Base-by-base conservation (phyloP, 2,329 filamentous ascomycete species). In the Colletotrichum truncatum region DNA sequence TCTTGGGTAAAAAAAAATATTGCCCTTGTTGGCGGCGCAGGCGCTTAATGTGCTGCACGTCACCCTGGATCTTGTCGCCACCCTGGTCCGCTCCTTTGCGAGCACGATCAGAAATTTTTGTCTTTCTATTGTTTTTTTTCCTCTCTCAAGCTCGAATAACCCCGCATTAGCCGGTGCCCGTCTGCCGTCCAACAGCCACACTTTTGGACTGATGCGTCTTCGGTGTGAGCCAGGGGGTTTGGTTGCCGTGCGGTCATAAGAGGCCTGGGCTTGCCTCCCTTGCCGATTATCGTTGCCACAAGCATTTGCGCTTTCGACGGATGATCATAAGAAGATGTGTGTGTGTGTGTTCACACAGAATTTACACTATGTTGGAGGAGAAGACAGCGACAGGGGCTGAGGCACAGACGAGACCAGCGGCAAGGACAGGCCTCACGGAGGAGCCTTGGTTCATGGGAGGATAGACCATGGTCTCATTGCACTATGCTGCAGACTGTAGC, bases 41-140 rank as follows among this genome's bases (percentile, higher is more conserved):
- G 62, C 62, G 49, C 62, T 61, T 65, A 59, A 26, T 39, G 34
- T 36, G 49, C 62, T 65, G 62, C 62, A 65, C 62, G 62, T 65
- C 62, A 65, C 62, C 36, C 25, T 46, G 51, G 63, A 52, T 38
- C 57, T 56, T 51, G 46, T 64, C 28, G 54, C 46, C 60, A 64
- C 60, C 53, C 60, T 45, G n/a, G 60, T 63, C 60, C 23, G 41
- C 18, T 23, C 41, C 21, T 23, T 32, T 36, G 8, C 18, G 10
- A 41, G 39, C 16, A 43, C 36, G 41, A 62, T 45, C 57, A 62
- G 62, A 49, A 36, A 55, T 65, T 64, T 49, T 56, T 53, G 18
- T 39, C 5, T 10, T 14, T 14, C 23, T 14, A 26, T 49, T 39
- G 32, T 23, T 34, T 14, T 26, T 14, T 14, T 25, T 11, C 38